Evolutionary conservation across 805 yeast species (phyloP).

Genomic region (Maudiozyma turicensis): DNA sequence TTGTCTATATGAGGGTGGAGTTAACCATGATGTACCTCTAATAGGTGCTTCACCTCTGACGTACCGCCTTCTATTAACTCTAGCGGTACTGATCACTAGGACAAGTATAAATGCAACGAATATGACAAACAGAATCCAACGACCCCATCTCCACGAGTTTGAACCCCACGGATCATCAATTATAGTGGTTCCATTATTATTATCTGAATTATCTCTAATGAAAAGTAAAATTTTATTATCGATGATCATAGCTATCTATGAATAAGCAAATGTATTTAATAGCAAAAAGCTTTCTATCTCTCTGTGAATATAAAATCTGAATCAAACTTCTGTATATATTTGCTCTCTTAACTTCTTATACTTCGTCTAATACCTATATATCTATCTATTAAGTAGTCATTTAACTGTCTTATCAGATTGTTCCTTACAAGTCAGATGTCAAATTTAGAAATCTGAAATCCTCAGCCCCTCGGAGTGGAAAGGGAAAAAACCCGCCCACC

Average conservation of each 20-base stretch:
- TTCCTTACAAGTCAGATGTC: not conserved
- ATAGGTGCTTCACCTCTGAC: constrained; percentile 44
- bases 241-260: not conserved
- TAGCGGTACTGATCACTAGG: constrained; percentile 41
- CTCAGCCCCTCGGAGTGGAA: no score
- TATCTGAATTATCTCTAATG: not conserved
- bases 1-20: constrained; percentile 70
- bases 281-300: no score
- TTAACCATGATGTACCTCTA: constrained; percentile 74
- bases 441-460: not conserved
- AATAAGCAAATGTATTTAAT: no score
- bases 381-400: no score
- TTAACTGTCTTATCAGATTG: no score
- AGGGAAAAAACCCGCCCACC: no score
- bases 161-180: constrained; percentile 9
- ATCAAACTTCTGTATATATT: no score
- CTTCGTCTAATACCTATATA: no score
- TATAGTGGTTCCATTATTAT: not conserved
- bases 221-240: not conserved
- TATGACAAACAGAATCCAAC: constrained; percentile 61
- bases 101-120: constrained; percentile 40
- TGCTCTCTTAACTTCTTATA: no score
- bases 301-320: no score
- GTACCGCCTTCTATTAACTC: constrained; percentile 45
- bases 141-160: constrained; percentile 32